phyloP scores from a whole-genome alignment of 2,329 filamentous ascomycete species.

The Ilyonectria robusta region DNA sequence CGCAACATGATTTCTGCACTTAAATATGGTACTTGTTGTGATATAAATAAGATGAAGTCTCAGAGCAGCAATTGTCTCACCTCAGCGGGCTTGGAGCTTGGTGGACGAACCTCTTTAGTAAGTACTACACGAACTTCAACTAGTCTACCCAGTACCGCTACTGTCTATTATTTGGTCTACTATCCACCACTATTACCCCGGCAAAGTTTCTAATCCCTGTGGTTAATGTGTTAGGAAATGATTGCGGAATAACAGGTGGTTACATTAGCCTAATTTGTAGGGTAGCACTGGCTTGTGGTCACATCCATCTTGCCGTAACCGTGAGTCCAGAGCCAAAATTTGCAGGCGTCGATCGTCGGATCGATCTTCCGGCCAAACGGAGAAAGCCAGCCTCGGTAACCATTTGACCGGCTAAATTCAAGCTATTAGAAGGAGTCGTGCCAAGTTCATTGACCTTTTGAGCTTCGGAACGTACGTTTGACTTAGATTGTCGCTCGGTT shows the following conservation, averaged over 20 bases:
- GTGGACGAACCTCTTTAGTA: too few relatives aligned
- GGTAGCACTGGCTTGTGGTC: background rate
- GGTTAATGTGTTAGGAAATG: background rate
- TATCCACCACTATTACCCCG: background rate
- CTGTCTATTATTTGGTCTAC: background rate
- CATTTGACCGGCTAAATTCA: background rate
- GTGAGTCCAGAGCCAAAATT: background rate
- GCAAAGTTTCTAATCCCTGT: background rate
- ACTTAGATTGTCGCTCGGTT: background rate
- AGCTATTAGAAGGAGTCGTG: conserved; percentile 38
- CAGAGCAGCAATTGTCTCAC: background rate
- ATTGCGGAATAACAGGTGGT: background rate
- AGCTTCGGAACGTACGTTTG: background rate
- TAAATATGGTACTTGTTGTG: background rate
- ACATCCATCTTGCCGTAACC: background rate
- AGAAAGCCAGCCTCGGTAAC: background rate
- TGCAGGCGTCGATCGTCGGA: background rate
- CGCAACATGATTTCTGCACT: background rate
- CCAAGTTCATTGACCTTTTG: background rate
- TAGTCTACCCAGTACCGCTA: too few relatives aligned
- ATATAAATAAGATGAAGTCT: background rate
- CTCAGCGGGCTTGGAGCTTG: too few relatives aligned
- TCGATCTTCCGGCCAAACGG: background rate
- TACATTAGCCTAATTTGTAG: background rate
- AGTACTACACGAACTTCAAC: too few relatives aligned